Base-by-base conservation (phyloP, 2,329 filamentous ascomycete species). In the Fusarium sp. region DNA sequence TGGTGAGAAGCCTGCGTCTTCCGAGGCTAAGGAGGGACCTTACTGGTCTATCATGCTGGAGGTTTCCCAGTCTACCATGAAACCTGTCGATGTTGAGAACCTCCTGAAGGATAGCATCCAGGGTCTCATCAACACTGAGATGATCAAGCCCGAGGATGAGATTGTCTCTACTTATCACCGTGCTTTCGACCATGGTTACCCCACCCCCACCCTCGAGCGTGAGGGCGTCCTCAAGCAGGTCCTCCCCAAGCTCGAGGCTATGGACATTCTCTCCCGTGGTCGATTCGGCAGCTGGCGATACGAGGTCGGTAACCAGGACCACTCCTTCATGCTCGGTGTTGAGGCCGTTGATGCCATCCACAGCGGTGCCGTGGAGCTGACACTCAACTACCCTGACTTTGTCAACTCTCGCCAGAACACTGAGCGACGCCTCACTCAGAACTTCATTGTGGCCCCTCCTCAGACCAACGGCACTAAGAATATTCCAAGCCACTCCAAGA, bases 41-140 rank as follows among this genome's bases (percentile, higher is more conserved):
- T 99, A 99, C 91, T 99, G 96, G 96, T 98, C 96, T 74, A 97
- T 99, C 88, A 99, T 99, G 96, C 87, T 99, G 78, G 96, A 99
- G 86, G 93, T 99, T 70, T 98, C 96, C 38, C 94, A 99, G 86
- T 98, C 96, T 38, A 90, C 90, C 80, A 91, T 97, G 92, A 99
- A 99, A 90, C 94, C 95, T 44, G 95, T 98, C 38, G 91, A 98
- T 84, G 87, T 93, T 79, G 90, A 91, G 79, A 98, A 92, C 83
- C 85, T 99, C 73, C 88, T 99, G 79, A 90, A 90, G 83, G 95
- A 99, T 81, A 96, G 91, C 80, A 98, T 99, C 83, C 93, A 97
- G 86, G 96, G 96, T 80, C 92, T 98, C 57, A 90, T 99, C 88
- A 98, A 98, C 90, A 99, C 96, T 24, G 93, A 97, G 77, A 97